A percentile compares a stretch with the other conserved stretches of the same genome.
Evolutionary conservation across 805 yeast genomes (phyloP).

Genomic region (Starmera quercuum): DNA sequence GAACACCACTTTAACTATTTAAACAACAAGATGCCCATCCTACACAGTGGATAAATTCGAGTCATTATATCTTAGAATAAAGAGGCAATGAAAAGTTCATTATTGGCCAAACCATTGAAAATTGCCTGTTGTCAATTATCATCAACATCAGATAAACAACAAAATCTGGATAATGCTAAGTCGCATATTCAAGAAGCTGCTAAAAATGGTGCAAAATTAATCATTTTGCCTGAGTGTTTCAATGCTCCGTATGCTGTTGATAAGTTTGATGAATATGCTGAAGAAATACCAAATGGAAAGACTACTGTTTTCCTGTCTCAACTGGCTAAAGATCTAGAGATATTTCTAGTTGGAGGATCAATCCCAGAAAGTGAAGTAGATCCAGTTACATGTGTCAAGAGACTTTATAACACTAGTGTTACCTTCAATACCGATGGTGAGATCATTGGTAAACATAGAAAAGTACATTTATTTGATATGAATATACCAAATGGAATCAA

Average conservation of each 20-base stretch:
- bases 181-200: background rate
- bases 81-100: background rate
- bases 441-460: constrained; percentile 77
- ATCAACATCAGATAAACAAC: background rate
- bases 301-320: constrained; percentile 51
- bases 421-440: constrained; percentile 68
- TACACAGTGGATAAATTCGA: too few species aligned
- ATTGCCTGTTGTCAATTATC: background rate
- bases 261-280: constrained; percentile 82
- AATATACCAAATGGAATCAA: constrained; percentile 88
- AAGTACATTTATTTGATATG: constrained; percentile 81
- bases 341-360: constrained; percentile 83
- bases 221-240: constrained; percentile 92
- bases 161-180: background rate
- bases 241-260: constrained; percentile 89
- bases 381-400: constrained; percentile 39
- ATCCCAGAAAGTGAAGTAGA: constrained; percentile 63
- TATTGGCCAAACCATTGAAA: background rate
- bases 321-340: constrained; percentile 57
- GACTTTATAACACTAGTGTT: constrained; percentile 60
- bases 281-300: constrained; percentile 65
- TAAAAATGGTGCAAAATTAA: constrained; percentile 23
- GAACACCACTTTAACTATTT: too few species aligned
- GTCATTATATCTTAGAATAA: background rate
- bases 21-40: too few species aligned